Evolutionary conservation across 1,284 basidiomycete species (phyloP), one percentile per base, ranked within the genome.

Genomic region (Porodaedalea pini): DNA sequence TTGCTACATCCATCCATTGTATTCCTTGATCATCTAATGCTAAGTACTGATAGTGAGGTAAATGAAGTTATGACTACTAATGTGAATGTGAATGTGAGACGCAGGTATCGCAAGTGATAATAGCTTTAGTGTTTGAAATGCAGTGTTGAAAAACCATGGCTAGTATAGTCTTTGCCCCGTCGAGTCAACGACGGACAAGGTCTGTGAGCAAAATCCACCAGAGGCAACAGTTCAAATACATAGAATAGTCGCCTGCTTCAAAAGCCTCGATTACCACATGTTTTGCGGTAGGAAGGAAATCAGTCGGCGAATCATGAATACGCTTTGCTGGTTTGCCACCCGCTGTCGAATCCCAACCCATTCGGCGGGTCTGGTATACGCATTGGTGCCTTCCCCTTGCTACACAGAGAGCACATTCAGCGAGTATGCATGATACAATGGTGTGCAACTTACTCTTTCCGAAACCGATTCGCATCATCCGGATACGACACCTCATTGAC

Each of bases 321-420:
- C 36, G 44, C 54, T 39, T 55, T 55, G 36, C 54, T 55, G 2
- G 44, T 49, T 11, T 36, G 31, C 54, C 54, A 48, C 6, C 54
- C 44, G 36, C 44, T 55, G 32, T 55, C 44, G 19, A 55, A 55
- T n/a, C 32, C 44, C 2, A 55, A 39, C 6, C 41, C 44, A 32
- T 51, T 21, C 25, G 41, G 43, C 6, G 31, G 51, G n/a, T 39
- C 36, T 4, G 57, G 51, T 8, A 41, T 41, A 11, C 53, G 45
- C 39, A 55, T 44, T 2, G 51, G 47, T 19, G 57, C 48, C 29
- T 59, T 59, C 25, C 57, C 57, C 27, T 59, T 59, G 21, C 52
- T 59, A 40, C 27, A 23, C 4, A 29, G 3, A 11, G 44, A 2
- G 17, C n/a, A 21, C 2, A n/a, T 47, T 37, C 44, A 15, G 15